Evolutionary conservation across 495 filamentous ascomycete species (phyloP).

Genomic region (Penicillium egyptiacum): DNA sequence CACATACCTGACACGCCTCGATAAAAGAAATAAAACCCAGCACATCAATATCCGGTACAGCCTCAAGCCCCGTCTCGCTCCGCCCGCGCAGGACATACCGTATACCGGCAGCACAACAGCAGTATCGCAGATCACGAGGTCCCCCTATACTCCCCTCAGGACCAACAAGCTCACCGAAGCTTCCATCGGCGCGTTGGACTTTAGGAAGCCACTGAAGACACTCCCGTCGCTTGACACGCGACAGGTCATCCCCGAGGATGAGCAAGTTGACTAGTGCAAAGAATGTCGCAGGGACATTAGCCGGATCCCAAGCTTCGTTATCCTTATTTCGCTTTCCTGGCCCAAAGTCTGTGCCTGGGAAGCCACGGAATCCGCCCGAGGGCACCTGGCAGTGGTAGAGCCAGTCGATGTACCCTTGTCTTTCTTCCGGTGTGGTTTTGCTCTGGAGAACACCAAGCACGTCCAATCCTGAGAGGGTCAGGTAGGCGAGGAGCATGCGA

Average conservation of each 20-base stretch:
- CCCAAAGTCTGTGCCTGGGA: slow-evolving; percentile 64
- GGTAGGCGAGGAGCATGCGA: slow-evolving; percentile 85
- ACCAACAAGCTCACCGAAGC: slow-evolving; percentile 81
- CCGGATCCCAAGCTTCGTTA: slow-evolving; percentile 69
- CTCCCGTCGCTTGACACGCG: slow-evolving; percentile 62
- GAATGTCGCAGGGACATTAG: slow-evolving; percentile 80
- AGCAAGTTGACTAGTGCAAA: slow-evolving; percentile 78
- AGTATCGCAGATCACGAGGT: slow-evolving; percentile 81
- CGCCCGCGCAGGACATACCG: slow-evolving; percentile 75
- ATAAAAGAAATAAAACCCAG: slow-evolving; percentile 69
- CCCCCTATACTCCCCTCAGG: slow-evolving; percentile 64
- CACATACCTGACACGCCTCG: slow-evolving; percentile 60
- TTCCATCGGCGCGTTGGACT: slow-evolving; percentile 81
- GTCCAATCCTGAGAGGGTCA: slow-evolving; percentile 82
- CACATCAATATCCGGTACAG: slow-evolving; percentile 73
- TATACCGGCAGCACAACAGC: slow-evolving; percentile 77
- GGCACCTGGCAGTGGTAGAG: slow-evolving; percentile 74
- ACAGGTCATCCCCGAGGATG: slow-evolving; percentile 72
- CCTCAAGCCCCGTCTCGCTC: slow-evolving; percentile 51
- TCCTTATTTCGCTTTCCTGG: slow-evolving; percentile 39
- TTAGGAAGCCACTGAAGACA: slow-evolving; percentile 71
- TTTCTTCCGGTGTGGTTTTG: slow-evolving; percentile 57
- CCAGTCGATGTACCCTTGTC: slow-evolving; percentile 64
- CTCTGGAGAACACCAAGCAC: slow-evolving; percentile 63
- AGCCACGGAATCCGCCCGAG: slow-evolving; percentile 76